These are phyloP conservation scores for Fraxinus dipetala DNA, from an alignment of 305 asterid species.

Conservation along the genomic window DNA sequence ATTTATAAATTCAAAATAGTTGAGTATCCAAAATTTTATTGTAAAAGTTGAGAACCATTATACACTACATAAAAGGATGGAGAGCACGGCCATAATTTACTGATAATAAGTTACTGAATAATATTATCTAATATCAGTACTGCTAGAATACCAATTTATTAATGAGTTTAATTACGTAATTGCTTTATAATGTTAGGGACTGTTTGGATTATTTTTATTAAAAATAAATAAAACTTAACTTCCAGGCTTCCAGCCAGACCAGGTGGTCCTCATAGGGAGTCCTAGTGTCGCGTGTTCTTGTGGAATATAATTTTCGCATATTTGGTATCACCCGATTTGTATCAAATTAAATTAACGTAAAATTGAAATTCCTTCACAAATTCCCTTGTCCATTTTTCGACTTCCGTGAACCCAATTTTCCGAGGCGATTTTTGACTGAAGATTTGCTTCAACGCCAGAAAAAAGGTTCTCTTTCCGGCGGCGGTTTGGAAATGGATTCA, in stretches of 20 bases:
- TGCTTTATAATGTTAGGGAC: too few relatives aligned
- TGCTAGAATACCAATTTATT: too few relatives aligned
- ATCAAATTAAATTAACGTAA: conserved; percentile 13
- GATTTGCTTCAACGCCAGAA: conserved; percentile 8
- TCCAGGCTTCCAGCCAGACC: neutral
- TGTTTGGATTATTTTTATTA: too few relatives aligned
- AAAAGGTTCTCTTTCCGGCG: conserved; percentile 8
- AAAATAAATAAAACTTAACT: too few relatives aligned
- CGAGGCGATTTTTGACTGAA: neutral
- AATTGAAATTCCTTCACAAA: conserved; percentile 16
- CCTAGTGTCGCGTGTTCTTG: neutral
- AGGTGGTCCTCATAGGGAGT: neutral
- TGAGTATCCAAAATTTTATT: neutral
- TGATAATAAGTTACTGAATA: neutral
- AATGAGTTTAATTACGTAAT: too few relatives aligned
- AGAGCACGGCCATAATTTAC: neutral
- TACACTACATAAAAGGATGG: too few relatives aligned
- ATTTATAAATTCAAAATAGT: neutral
- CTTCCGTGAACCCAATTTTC: conserved; percentile 25
- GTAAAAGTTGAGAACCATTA: neutral
- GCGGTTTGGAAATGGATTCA: conserved; percentile 68
- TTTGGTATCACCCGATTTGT: conserved; percentile 31
- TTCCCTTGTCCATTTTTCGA: conserved; percentile 26
- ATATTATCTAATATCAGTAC: too few relatives aligned
- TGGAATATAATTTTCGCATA: conserved; percentile 6